phyloP scores from a whole-genome alignment of 1,284 basidiomycete species.

The Irpex rosettiformis region DNA sequence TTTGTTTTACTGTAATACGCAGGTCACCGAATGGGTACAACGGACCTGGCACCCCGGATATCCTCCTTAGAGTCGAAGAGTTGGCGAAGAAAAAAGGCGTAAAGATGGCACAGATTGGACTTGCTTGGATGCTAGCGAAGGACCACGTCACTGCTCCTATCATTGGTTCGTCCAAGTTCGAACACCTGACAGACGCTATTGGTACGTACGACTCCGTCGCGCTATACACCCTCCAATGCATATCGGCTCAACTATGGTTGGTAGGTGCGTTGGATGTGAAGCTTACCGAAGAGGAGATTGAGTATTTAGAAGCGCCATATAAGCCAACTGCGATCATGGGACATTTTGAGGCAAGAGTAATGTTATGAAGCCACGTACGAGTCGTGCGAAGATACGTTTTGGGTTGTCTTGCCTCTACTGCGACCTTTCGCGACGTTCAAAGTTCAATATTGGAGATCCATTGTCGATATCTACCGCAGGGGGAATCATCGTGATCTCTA shows the following conservation, averaged over 20 bases:
- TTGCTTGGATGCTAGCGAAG: constrained; percentile 45
- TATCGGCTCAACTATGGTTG: not conserved
- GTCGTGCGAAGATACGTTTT: no score
- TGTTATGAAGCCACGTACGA: no score
- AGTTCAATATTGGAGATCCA: no score
- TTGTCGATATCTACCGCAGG: not conserved
- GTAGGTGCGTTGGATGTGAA: constrained; percentile 30
- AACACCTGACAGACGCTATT: constrained; percentile 5
- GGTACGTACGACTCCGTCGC: constrained; percentile 1
- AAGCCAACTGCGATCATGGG: constrained; percentile 12
- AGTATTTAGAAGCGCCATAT: constrained; percentile 27
- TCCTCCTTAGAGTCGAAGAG: constrained; percentile 39
- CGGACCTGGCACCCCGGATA: not conserved
- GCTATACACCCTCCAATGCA: not conserved
- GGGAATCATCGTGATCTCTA: no score
- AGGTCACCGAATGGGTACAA: not conserved
- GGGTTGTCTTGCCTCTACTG: no score
- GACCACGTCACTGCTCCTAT: constrained; percentile 49
- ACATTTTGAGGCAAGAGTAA: constrained; percentile 3
- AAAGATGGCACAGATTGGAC: constrained; percentile 54
- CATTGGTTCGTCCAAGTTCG: constrained; percentile 45
- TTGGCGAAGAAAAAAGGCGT: constrained; percentile 47
- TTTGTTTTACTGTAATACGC: not conserved
- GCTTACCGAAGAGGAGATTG: constrained; percentile 24
- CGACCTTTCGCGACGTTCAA: no score